Conservation (phyloP, 805 yeast species). For the Candida dendrica region DNA sequence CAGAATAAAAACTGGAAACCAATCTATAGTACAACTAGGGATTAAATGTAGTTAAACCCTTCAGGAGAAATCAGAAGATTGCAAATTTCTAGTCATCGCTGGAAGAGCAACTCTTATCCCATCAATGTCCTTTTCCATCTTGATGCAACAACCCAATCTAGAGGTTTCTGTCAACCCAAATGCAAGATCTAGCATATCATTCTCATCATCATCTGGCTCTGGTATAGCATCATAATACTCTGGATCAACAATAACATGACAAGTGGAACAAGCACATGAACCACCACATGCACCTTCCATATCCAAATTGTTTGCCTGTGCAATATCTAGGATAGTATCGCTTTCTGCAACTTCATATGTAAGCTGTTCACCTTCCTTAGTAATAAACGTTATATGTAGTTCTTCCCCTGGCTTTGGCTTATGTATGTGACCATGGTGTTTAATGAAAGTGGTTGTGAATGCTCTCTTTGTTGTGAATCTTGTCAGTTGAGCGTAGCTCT, state of each 20-base stretch:
- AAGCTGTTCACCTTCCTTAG: constrained; percentile 83
- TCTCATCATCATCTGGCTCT: constrained; percentile 96
- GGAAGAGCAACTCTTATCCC: constrained; percentile 94
- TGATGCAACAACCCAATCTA: constrained; percentile 89
- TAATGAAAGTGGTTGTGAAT: constrained; percentile 20
- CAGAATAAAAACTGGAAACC: too few relatives aligned
- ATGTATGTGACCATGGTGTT: constrained; percentile 76
- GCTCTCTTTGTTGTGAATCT: constrained; percentile 11
- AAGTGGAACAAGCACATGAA: constrained; percentile 97
- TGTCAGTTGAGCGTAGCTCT: too few relatives aligned
- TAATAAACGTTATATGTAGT: constrained; percentile 74
- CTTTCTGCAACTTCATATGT: constrained; percentile 87
- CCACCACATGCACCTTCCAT: constrained; percentile 99
- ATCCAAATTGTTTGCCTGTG: constrained; percentile 87
- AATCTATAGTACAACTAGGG: too few relatives aligned
- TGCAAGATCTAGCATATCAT: constrained; percentile 96
- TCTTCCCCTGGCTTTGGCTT: constrained; percentile 94
- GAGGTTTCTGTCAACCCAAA: constrained; percentile 97
- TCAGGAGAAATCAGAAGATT: constrained; percentile 65
- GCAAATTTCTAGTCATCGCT: constrained; percentile 93
- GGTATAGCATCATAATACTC: constrained; percentile 85
- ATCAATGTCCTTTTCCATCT: constrained; percentile 83
- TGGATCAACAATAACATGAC: constrained; percentile 95
- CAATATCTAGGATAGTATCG: constrained; percentile 85
- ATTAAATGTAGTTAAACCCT: too few relatives aligned